Percentiles rank a stretch among this genome's conserved stretches.
phyloP scores from a whole-genome alignment of 495 filamentous ascomycete species.

The Penicillium salamii region DNA sequence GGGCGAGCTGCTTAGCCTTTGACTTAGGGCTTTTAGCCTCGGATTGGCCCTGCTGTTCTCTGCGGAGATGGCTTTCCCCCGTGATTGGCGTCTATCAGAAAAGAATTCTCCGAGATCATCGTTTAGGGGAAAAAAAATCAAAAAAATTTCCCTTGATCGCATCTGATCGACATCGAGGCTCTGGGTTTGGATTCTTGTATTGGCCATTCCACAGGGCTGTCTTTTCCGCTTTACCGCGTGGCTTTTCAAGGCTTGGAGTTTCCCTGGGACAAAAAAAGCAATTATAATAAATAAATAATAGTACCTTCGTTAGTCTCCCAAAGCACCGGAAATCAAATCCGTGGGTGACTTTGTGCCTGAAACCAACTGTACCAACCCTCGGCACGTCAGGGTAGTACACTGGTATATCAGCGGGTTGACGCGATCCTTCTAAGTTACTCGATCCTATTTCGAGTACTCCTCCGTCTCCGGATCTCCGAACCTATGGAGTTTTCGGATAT shows the following conservation, averaged over 20 bases:
- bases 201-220: not conserved
- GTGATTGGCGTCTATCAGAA: slow-evolving; percentile 4
- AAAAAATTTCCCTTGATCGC: slow-evolving; percentile 1
- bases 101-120: slow-evolving; percentile 29
- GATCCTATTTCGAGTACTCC: too few species aligned
- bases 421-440: not conserved
- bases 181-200: not conserved
- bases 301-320: too few species aligned
- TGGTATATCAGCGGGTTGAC: not conserved
- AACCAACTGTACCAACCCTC: not conserved
- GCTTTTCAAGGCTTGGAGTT: too few species aligned
- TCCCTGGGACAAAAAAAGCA: too few species aligned
- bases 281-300: too few species aligned
- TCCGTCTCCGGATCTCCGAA: too few species aligned
- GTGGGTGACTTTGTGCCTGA: not conserved
- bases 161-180: not conserved
- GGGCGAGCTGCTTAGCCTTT: not conserved
- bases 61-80: too few species aligned
- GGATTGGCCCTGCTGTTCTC: too few species aligned
- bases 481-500: too few species aligned
- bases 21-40: not conserved
- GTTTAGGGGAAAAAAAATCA: too few species aligned
- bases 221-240: not conserved
- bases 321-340: not conserved
- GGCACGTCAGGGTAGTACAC: not conserved